Evolutionary conservation across 2,329 filamentous ascomycete genomes (phyloP), one percentile per base, ranked within the genome.

Genomic region (Akanthomyces muscarius): DNA sequence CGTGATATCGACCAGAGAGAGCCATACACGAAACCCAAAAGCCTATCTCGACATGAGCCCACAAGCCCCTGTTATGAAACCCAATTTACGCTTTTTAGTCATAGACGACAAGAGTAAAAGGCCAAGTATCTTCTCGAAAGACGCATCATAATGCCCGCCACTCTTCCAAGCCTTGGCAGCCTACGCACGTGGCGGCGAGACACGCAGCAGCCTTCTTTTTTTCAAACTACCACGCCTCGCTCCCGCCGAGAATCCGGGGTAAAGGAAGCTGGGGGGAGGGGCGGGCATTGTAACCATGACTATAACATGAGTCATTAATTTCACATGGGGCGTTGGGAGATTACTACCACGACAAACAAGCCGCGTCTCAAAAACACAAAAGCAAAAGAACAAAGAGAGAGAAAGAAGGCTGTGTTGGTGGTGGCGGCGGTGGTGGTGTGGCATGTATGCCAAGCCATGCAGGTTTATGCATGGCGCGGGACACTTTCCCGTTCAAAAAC

Each of bases 371-470:
- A 21, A 5, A 6, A 21, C 50, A 14, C 25, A 16, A 23, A 21
- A 52, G 8, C 28, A 33, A 1, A 5, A 8, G 1, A 51, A 33
- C 14, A n/a, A 18, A 30, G 25, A 50, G 48, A 36, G 48, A 30
- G 23, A 5, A 5, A 48, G 21, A 23, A 28, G 23, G 14, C 10
- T 28, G 45, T 28, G 23, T 14, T 21, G 5, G 21, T 21, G 8
- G 33, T 13, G 33, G 44, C 11, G 30, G 8, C n/a, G 33, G 23
- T n/a, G 53, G 42, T 55, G 38, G 53, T 36, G 42, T 55, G 38
- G 38, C 53, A 55, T 57, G 41, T 25, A 47, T 10, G 55, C 42
- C 55, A 47, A 57, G 55, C 55, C 55, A 57, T 57, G 42, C 44
- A 48, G 30, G 38, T 16, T 41, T 14, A 16, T 41, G 38, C 38